Evolutionary conservation across 176 grass and related monocot species (phyloP).

Genomic region (Puccinellia tenuiflora): DNA sequence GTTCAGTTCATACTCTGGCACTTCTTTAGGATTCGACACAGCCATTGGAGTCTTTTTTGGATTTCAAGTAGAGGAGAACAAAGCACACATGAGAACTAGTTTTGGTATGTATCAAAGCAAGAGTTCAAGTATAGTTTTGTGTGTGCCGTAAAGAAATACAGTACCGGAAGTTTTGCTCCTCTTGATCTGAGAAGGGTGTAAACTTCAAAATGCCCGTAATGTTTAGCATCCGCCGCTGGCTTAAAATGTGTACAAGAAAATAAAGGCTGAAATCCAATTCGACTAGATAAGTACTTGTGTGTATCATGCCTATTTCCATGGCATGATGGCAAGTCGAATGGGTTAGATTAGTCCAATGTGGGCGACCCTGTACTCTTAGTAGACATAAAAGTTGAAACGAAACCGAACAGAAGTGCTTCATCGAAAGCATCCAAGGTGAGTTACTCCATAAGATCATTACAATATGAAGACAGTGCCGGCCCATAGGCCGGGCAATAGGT

Average conservation of each 20-base stretch:
- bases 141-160: neutral
- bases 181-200: slow-evolving; percentile 70
- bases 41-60: slow-evolving; percentile 77
- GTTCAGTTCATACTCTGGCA: slow-evolving; percentile 96
- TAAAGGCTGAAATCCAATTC: neutral
- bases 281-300: neutral
- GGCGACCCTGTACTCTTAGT: no score
- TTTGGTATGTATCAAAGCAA: neutral
- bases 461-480: no score
- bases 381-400: neutral
- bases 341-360: neutral
- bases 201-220: slow-evolving; percentile 77
- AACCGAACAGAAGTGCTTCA: neutral
- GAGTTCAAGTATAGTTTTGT: neutral
- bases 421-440: no score
- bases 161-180: slow-evolving; percentile 92
- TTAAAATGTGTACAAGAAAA: slow-evolving; percentile 24
- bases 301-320: neutral
- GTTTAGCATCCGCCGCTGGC: slow-evolving; percentile 83
- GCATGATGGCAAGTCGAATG: neutral
- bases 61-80: slow-evolving; percentile 43
- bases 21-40: slow-evolving; percentile 79
- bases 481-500: no score
- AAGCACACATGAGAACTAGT: neutral
- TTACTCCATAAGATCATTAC: no score